These are phyloP conservation scores for Rhizopus arrhizus DNA, from an alignment of 371 early-diverging fungal genomes.

Conservation along the genomic window DNA sequence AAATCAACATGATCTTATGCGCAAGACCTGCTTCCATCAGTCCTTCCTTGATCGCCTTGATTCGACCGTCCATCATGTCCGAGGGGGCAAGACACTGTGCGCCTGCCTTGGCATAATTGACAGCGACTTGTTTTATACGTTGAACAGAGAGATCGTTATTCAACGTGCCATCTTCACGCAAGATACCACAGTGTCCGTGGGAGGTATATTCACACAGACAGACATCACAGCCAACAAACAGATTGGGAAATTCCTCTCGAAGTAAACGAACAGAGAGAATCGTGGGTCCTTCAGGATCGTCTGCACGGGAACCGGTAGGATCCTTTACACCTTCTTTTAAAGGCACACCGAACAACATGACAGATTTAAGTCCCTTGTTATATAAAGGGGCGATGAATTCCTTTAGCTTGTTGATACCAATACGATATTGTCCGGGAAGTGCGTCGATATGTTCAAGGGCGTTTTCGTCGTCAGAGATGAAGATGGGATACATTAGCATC, in stretches of 20 bases:
- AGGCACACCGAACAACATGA: constrained; percentile 96
- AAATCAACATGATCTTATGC: constrained; percentile 85
- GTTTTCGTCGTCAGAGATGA: constrained; percentile 83
- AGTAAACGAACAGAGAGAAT: constrained; percentile 82
- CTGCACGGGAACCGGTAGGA: constrained; percentile 77
- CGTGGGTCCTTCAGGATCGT: constrained; percentile 86
- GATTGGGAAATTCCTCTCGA: constrained; percentile 74
- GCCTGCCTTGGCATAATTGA: constrained; percentile 87
- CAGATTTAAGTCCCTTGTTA: constrained; percentile 81
- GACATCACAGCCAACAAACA: constrained; percentile 93
- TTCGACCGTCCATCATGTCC: constrained; percentile 98
- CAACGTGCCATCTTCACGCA: constrained; percentile 81
- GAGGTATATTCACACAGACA: constrained; percentile 95
- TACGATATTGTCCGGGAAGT: constrained; percentile 88
- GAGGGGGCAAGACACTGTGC: constrained; percentile 90
- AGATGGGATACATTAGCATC: constrained; percentile 91
- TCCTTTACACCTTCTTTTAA: constrained; percentile 75
- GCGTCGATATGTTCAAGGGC: constrained; percentile 76
- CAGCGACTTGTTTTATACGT: constrained; percentile 84
- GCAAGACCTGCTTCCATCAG: constrained; percentile 74
- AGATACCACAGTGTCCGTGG: constrained; percentile 94
- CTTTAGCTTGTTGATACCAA: constrained; percentile 78
- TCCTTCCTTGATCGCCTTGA: constrained; percentile 86
- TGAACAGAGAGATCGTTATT: constrained; percentile 78
- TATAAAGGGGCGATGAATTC: constrained; percentile 81